Evolutionary conservation across 2,329 filamentous ascomycete species (phyloP).

Genomic region (Aspergillus intermedius): DNA sequence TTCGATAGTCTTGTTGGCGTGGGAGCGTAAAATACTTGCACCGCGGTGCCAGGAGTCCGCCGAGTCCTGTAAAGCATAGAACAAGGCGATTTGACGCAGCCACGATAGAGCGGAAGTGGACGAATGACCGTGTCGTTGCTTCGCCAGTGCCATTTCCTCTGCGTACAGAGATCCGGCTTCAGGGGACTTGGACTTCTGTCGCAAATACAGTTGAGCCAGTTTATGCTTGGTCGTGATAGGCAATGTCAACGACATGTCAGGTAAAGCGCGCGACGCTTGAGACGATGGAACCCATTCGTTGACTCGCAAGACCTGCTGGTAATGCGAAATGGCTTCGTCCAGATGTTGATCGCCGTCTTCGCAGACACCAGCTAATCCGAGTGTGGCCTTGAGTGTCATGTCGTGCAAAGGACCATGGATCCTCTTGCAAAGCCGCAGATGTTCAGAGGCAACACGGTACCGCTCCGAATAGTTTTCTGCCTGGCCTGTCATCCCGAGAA

Average conservation of each 20-base stretch:
- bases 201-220: slow-evolving; percentile 44
- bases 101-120: slow-evolving; percentile 41
- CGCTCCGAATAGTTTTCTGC: slow-evolving; percentile 37
- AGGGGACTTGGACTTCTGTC: slow-evolving; percentile 30
- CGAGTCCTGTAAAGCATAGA: slow-evolving; percentile 36
- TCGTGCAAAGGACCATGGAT: slow-evolving; percentile 31
- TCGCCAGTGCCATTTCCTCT: slow-evolving; percentile 40
- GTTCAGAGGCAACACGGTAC: slow-evolving; percentile 44
- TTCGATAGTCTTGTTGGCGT: slow-evolving; percentile 38
- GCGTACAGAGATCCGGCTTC: slow-evolving; percentile 36
- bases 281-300: slow-evolving; percentile 30
- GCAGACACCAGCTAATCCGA: slow-evolving; percentile 41
- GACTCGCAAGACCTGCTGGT: slow-evolving; percentile 42
- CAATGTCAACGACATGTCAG: slow-evolving; percentile 31
- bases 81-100: slow-evolving; percentile 38
- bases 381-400: slow-evolving; percentile 32
- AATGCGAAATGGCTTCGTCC: slow-evolving; percentile 42
- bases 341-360: slow-evolving; percentile 39
- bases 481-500: slow-evolving; percentile 41
- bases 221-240: slow-evolving; percentile 45
- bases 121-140: slow-evolving; percentile 41
- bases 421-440: slow-evolving; percentile 41
- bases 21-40: slow-evolving; percentile 33
- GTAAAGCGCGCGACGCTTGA: slow-evolving; percentile 20
- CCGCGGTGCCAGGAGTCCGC: slow-evolving; percentile 36